phyloP scores from a whole-genome alignment of 768 basidiomycete genomes.

The Auriscalpium orientale region DNA sequence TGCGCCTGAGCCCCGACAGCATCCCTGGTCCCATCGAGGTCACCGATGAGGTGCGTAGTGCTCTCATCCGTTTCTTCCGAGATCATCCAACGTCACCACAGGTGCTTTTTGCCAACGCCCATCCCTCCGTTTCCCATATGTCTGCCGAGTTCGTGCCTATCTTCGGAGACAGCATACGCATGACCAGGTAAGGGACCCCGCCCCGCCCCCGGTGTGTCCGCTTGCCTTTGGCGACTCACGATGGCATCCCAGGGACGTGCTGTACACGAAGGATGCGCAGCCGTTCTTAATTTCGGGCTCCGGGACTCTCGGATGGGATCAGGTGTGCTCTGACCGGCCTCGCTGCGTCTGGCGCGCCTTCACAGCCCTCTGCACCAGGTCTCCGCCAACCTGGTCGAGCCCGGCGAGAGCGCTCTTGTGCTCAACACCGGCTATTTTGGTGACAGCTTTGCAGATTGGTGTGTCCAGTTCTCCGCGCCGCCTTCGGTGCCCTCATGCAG shows the following conservation, averaged over 20 bases:
- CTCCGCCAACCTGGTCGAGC: conserved; percentile 83
- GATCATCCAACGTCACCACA: conserved; percentile 18
- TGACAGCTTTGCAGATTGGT: conserved; percentile 86
- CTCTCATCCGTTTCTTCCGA: not conserved
- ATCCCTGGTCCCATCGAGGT: conserved; percentile 54
- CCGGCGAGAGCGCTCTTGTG: conserved; percentile 72
- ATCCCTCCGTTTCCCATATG: conserved; percentile 83
- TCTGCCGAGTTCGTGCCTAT: conserved; percentile 82
- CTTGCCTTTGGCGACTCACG: not conserved
- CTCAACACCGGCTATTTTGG: conserved; percentile 93
- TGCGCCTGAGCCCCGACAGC: conserved; percentile 15
- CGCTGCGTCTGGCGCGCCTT: not conserved
- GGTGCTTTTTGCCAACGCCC: conserved; percentile 92
- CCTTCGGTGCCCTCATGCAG: not conserved
- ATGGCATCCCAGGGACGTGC: conserved; percentile 47
- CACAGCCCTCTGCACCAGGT: conserved; percentile 38
- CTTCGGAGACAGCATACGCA: conserved; percentile 82
- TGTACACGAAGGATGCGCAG: conserved; percentile 74
- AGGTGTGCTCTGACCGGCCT: conserved; percentile 37
- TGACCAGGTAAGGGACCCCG: conserved; percentile 52
- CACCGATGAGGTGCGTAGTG: conserved; percentile 43
- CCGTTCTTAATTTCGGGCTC: conserved; percentile 92
- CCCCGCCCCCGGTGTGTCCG: not conserved
- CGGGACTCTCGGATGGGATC: conserved; percentile 96
- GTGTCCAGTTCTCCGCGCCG: conserved; percentile 13